phyloP scores from a whole-genome alignment of 148 eudicot genomes.

The Amaranthus cruentus region DNA sequence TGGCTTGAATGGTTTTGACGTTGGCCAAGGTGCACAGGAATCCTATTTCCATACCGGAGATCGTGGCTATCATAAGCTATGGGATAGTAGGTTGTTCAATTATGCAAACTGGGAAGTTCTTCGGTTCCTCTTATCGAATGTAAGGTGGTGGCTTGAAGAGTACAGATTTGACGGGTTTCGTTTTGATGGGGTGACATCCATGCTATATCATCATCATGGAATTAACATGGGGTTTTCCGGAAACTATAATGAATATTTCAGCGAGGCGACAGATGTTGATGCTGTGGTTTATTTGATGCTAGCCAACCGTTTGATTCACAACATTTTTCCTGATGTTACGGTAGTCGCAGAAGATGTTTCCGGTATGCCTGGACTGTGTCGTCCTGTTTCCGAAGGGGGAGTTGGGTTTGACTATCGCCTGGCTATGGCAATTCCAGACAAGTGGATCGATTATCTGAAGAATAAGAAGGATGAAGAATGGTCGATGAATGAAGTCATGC shows the following conservation, averaged over 20 bases:
- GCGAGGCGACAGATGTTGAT: conserved; percentile 84
- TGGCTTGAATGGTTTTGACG: conserved; percentile 92
- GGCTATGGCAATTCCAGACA: conserved; percentile 98
- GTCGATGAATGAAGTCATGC: conserved; percentile 75
- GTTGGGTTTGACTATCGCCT: conserved; percentile 91
- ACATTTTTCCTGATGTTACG: conserved; percentile 71
- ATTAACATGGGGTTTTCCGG: conserved; percentile 76
- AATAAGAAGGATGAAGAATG: conserved; percentile 76
- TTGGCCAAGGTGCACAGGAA: conserved; percentile 86
- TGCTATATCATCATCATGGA: conserved; percentile 97
- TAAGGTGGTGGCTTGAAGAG: conserved; percentile 98
- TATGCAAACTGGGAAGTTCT: conserved; percentile 98
- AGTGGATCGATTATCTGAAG: conserved; percentile 91
- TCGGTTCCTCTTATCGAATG: conserved; percentile 83
- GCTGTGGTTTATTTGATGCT: conserved; percentile 91
- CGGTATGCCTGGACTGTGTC: conserved; percentile 94
- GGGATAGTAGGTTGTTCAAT: conserved; percentile 95
- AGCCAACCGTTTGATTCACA: conserved; percentile 68
- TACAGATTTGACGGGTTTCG: conserved; percentile 91
- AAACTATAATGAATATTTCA: conserved; percentile 76
- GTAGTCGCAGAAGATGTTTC: conserved; percentile 98
- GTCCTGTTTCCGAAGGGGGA: conserved; percentile 81
- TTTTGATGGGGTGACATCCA: conserved; percentile 93
- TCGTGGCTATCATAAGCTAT: conserved; percentile 77
- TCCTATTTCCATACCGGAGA: conserved; percentile 89